phyloP scores from a whole-genome alignment of 2,329 filamentous ascomycete genomes.

The Penicillium sp. region DNA sequence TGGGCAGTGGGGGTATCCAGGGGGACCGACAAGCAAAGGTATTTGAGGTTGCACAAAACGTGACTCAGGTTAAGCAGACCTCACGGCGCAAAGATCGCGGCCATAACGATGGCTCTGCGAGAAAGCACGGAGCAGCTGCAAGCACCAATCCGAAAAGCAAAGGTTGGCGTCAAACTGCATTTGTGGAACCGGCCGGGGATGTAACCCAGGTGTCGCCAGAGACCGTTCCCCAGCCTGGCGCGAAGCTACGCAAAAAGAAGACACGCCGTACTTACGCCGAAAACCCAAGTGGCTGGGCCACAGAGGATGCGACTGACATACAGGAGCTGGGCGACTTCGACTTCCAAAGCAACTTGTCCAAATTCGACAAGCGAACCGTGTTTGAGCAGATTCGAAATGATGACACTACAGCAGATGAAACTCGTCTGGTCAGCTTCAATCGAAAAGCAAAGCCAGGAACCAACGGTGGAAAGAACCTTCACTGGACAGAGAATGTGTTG shows the following conservation, averaged over 20 bases:
- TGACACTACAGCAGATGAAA: constrained; percentile 85
- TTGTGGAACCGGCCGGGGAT: constrained; percentile 57
- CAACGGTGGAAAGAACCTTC: constrained; percentile 83
- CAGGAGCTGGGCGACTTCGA: constrained; percentile 95
- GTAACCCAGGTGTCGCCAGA: constrained; percentile 47
- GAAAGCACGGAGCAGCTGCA: constrained; percentile 38
- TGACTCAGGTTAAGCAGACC: constrained; percentile 27
- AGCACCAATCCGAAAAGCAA: constrained; percentile 56
- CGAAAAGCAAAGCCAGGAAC: constrained; percentile 68
- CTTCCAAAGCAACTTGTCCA: constrained; percentile 84
- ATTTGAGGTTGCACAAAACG: constrained; percentile 23
- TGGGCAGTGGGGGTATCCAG: constrained; percentile 20
- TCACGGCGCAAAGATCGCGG: constrained; percentile 52
- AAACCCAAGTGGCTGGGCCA: constrained; percentile 84
- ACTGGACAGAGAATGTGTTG: constrained; percentile 89
- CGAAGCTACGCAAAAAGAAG: constrained; percentile 52
- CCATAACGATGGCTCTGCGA: constrained; percentile 46
- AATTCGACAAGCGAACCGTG: constrained; percentile 90
- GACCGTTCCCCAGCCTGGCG: constrained; percentile 28
- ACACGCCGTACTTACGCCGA: constrained; percentile 53
- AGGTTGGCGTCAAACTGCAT: constrained; percentile 70
- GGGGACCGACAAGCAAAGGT: constrained; percentile 18
- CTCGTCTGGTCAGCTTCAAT: constrained; percentile 90
- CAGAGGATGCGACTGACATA: constrained; percentile 92
- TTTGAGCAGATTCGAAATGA: constrained; percentile 92